Conservation (phyloP, 371 early-diverging fungal genomes). For the Lichtheimia hyalospora region DNA sequence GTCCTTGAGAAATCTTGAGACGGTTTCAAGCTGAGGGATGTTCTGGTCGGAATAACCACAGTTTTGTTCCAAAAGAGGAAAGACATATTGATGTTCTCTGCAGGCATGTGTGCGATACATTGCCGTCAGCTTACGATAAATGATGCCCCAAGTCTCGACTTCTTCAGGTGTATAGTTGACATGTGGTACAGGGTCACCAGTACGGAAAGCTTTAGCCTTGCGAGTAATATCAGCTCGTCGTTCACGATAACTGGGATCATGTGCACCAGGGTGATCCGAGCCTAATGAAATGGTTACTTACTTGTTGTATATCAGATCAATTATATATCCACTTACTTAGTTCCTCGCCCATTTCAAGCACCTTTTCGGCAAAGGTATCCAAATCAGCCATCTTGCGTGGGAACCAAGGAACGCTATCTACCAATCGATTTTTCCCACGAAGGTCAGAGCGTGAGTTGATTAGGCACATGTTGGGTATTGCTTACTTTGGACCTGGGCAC, state of each 20-base stretch:
- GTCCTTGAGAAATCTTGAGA: constrained; percentile 94
- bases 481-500: constrained; percentile 7
- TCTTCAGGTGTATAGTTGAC: constrained; percentile 86
- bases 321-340: constrained; percentile 43
- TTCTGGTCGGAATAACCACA: constrained; percentile 85
- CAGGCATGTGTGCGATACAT: constrained; percentile 90
- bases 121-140: constrained; percentile 74
- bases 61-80: constrained; percentile 89
- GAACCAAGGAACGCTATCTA: constrained; percentile 84
- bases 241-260: constrained; percentile 83
- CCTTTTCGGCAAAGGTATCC: constrained; percentile 92
- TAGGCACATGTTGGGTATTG: constrained; percentile 2
- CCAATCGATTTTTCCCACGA: constrained; percentile 13
- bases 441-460: neutral
- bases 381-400: constrained; percentile 92
- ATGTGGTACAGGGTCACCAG: constrained; percentile 83
- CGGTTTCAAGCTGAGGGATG: constrained; percentile 90
- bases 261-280: constrained; percentile 94
- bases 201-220: constrained; percentile 82
- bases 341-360: constrained; percentile 91
- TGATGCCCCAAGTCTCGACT: constrained; percentile 84
- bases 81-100: constrained; percentile 88
- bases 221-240: constrained; percentile 87
- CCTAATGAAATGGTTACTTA: constrained; percentile 31
- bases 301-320: too few relatives aligned